Evolutionary conservation across 2,329 filamentous ascomycete genomes (phyloP), one percentile per base, ranked within the genome.

Genomic region (Epichloe bromicola): DNA sequence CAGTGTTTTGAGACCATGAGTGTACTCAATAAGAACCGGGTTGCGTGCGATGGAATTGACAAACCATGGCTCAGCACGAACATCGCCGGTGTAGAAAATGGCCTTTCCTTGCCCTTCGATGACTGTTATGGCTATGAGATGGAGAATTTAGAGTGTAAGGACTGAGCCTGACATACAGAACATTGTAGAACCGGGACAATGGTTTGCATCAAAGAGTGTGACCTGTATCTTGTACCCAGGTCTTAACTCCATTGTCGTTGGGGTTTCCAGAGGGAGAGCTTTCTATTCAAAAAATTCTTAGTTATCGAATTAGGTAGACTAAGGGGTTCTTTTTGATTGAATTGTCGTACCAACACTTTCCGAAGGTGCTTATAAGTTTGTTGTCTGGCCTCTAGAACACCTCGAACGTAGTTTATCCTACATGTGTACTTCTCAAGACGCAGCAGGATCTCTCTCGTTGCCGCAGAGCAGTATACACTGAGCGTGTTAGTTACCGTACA

Each of bases 161-260:
- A 47, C 14, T 2, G 2, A 1, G 10, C 17, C 2, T 5, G 1
- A 64, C 76, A 56, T 63, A 80, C 78, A 71, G 61, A 96, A 96
- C 88, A 95, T 95, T 17, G 93, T 88, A 17, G 88, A 83, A 0
- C 91, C 90, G 0, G 85, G 78, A 59, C 91, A 97, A 63, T 96
- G 91, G 59, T 97, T 96, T 1, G 91, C 89, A 69, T 95, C 85
- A 48, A 96, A 79, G 0, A 96, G 72, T 0, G 89, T 96, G 17
- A 95, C 87, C 45, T 82, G 80, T 23, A 96, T 80, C n/a, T 68
- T 70, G 45, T 77, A 75, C 1, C 79, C 78, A 0, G 83, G 86
- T 1, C 73, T 74, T 3, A 96, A 73, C 60, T 95, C 87, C 45
- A 97, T 79, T 4, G 70, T 67, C 0, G 83, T 90, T 0, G 88